A percentile compares a stretch with the other conserved stretches of the same genome.
phyloP scores from a whole-genome alignment of 2,329 filamentous ascomycete genomes.

The Colletotrichum agaves region DNA sequence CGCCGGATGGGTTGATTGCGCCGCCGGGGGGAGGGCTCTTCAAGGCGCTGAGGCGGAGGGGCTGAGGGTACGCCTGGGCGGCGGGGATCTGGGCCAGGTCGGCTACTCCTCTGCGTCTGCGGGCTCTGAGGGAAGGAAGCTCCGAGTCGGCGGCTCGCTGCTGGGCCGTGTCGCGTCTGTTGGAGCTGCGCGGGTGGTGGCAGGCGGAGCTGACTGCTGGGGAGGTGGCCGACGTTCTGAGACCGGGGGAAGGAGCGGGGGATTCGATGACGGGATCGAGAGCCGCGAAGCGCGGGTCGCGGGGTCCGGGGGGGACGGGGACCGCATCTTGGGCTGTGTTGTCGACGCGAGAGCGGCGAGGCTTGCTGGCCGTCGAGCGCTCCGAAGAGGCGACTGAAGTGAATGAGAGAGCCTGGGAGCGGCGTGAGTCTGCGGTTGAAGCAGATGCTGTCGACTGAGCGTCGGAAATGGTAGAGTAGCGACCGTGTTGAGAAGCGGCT shows the following conservation, averaged over 20 bases:
- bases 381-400: background rate
- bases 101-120: constrained; percentile 23
- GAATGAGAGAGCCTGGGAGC: constrained; percentile 2
- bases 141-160: constrained; percentile 12
- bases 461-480: background rate
- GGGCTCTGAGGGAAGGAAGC: constrained; percentile 20
- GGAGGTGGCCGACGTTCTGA: constrained; percentile 6
- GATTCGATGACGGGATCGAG: background rate
- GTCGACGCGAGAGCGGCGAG: constrained; percentile 5
- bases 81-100: constrained; percentile 16
- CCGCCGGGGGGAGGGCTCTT: constrained; percentile 22
- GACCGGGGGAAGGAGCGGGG: background rate
- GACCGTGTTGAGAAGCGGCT: constrained; percentile 1
- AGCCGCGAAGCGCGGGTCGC: background rate
- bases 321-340: background rate
- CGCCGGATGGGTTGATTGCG: background rate
- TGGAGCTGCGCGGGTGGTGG: background rate
- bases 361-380: constrained; percentile 1
- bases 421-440: constrained; percentile 8
- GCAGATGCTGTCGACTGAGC: constrained; percentile 10
- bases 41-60: constrained; percentile 23
- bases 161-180: background rate
- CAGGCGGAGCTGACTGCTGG: background rate
- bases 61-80: constrained; percentile 23
- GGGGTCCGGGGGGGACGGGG: background rate